Percentiles rank a stretch among this genome's conserved stretches.
Conservation (phyloP, 805 yeast genomes). For the Candida hungchunana region DNA sequence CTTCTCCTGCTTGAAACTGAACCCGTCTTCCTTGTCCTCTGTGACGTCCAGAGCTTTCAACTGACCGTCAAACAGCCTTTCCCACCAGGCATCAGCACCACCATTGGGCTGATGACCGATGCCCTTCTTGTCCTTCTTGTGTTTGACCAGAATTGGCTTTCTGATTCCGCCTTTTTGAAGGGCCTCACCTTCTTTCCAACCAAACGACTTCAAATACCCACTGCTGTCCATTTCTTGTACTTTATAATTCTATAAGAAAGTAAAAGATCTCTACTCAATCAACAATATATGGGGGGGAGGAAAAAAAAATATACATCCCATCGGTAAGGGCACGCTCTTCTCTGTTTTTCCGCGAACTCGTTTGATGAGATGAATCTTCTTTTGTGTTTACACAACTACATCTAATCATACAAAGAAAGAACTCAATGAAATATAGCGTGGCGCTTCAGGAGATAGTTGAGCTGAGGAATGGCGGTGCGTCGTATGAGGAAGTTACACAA, state of each 20-base stretch:
- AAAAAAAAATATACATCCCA: no score
- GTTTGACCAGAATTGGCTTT: slow-evolving; percentile 85
- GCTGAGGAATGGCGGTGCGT: neutral
- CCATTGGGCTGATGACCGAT: slow-evolving; percentile 64
- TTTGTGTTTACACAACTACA: neutral
- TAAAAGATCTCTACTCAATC: no score
- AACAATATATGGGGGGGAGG: no score
- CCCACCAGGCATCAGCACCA: slow-evolving; percentile 93
- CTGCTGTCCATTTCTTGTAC: slow-evolving; percentile 88
- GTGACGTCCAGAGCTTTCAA: slow-evolving; percentile 68
- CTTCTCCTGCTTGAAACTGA: slow-evolving; percentile 52
- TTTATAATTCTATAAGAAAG: no score
- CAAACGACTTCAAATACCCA: slow-evolving; percentile 68
- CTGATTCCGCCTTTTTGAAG: slow-evolving; percentile 72
- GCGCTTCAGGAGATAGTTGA: neutral
- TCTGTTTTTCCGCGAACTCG: slow-evolving; percentile 2
- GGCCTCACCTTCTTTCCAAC: slow-evolving; percentile 93
- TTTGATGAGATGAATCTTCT: no score
- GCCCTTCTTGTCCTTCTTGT: slow-evolving; percentile 87
- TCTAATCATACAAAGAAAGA: neutral
- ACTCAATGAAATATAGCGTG: neutral
- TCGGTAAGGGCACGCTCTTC: neutral
- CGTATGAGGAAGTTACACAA: slow-evolving; percentile 5
- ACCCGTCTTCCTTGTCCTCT: slow-evolving; percentile 23
- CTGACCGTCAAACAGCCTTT: slow-evolving; percentile 88